Conservation (phyloP, 306 rosid genomes). For the Crataegus laevigata region DNA sequence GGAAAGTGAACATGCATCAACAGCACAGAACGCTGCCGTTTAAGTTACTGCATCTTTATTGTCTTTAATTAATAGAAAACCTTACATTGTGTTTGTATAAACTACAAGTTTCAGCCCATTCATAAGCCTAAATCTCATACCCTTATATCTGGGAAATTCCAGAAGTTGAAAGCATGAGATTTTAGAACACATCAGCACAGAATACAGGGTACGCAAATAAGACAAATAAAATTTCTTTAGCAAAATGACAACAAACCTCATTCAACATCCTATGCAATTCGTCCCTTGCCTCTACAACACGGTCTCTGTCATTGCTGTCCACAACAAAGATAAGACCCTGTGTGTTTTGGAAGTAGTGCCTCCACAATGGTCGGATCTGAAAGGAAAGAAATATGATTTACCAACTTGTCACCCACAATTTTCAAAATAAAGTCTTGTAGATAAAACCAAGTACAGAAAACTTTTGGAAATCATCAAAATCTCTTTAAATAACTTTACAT, state of each 20-base stretch:
- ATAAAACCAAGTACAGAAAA: background rate
- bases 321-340: slow-evolving; percentile 99
- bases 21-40: background rate
- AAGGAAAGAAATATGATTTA: slow-evolving; percentile 9
- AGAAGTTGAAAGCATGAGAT: background rate
- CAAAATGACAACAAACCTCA: slow-evolving; percentile 50
- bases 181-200: background rate
- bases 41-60: background rate
- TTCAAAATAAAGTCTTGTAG: background rate
- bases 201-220: background rate
- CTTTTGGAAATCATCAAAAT: background rate
- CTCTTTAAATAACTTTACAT: background rate
- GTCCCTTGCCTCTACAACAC: slow-evolving; percentile 99
- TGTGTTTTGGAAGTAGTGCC: slow-evolving; percentile 99
- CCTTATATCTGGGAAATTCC: background rate
- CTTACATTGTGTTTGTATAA: background rate
- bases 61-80: background rate
- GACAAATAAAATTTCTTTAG: background rate
- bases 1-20: background rate
- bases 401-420: background rate
- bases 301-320: slow-evolving; percentile 99
- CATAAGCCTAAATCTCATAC: background rate
- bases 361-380: slow-evolving; percentile 99
- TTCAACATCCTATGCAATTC: slow-evolving; percentile 99
- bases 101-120: background rate